Base-by-base conservation (phyloP, 2,329 filamentous ascomycete species). In the Calonectria fujianensis region DNA sequence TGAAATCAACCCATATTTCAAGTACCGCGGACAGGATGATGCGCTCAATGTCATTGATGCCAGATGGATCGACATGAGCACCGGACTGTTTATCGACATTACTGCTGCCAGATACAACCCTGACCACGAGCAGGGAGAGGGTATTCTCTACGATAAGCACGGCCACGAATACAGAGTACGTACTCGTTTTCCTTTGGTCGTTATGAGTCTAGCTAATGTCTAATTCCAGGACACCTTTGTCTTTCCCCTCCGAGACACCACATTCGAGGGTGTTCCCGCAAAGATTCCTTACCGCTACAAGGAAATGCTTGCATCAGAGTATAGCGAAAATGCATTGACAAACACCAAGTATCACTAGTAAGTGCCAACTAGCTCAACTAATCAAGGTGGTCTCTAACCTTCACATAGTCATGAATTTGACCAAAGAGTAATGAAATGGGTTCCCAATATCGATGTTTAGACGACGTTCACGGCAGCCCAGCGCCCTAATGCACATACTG, bases 171-270 rank as follows among this genome's bases (percentile, higher is more conserved):
- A 87, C 76, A 82, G 86, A 73, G 88, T 89, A 79, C 66, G 83
- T 66, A 29, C 1, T 16, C 9, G 6, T n/a, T 41, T 5, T 9
- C 9, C 50, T 6, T 9, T 50, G 1, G 18, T 29, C 13, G 14
- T 27, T 13, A 20, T 4, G 14, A 14, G 8, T 14, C 74, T 18
- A 3, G 51, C 67, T 54, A 68, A 66, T 18, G 6, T 27, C 6
- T 41, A 10, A 13, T 11, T 1, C 4, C 52, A 89, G 86, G 88
- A 90, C 71, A 89, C 87, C 0, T 89, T 94, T 70, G 86, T 96
- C 14, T 95, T 92, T 80, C 94, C 94, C 0, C 85, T 96, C 80
- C 88, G 92, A n/a, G 89, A 92, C 74, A 94, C 92, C 1, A 89
- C 87, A 1, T 95, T 94, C 72, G 94, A 95, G 80, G 93, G 92